Base-by-base conservation (phyloP, 129 eudicot genomes). In the Tagetes erecta region DNA sequence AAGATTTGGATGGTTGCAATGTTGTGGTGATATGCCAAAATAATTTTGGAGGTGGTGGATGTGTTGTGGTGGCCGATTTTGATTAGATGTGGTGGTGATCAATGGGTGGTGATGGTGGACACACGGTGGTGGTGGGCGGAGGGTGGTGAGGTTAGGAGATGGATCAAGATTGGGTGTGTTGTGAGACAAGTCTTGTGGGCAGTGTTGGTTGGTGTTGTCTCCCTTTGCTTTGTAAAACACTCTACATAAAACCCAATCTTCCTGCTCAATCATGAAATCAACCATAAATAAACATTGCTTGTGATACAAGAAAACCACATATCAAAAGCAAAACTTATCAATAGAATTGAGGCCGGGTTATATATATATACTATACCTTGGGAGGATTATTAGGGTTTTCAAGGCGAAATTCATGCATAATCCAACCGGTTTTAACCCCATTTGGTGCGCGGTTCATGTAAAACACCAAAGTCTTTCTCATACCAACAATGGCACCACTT, bases 361-460 rank as follows among this genome's bases (percentile, higher is more conserved):
- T 20, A 20, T 20, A 20, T 20, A 20, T 20, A 20, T 20, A 20
- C 27, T 35, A 34, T 74, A 89, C 98, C 98, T 90, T 93, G 8
- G 95, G 96, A 66, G 98, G 95, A 42, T 67, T 56, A 71, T 81
- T 84, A 1, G 98, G 96, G 77, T 82, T 87, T 65, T 93, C 95
- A 0, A 90, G 81, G 50, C 98, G 92, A 83, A 93, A 93, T 77
- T 93, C 98, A 37, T 93, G 98, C 98, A 93, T 93, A 84, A 93
- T 93, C 96, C 96, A 93, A 30, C 91, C 92, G 33, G 91, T 86
- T 81, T 93, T 93, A 76, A 90, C 72, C 72, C 98, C 98, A 80
- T 93, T 87, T 14, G 98, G 98, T 37, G 98, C 98, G 47, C 98
- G 85, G 53, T 88, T 87, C 67, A 83, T 84, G 88, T 93, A 90